Conservation (phyloP, 2,329 filamentous ascomycete species). For the Ophiostoma piceae region DNA sequence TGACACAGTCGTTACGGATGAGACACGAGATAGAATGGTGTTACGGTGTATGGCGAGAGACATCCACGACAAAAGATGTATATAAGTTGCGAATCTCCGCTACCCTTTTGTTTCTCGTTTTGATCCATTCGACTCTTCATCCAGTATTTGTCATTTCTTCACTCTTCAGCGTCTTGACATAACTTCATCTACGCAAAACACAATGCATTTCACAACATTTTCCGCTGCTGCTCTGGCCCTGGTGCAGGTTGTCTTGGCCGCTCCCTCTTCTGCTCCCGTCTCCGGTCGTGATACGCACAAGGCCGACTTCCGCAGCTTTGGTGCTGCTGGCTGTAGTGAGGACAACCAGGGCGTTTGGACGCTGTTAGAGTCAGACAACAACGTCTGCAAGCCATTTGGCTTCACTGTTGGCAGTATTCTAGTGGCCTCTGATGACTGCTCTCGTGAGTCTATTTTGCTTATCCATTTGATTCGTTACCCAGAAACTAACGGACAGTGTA, state of each 20-base stretch:
- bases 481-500: slow-evolving; percentile 1
- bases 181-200: neutral
- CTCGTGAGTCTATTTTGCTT: slow-evolving; percentile 14
- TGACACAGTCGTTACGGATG: neutral
- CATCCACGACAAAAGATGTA: neutral
- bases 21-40: neutral
- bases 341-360: slow-evolving; percentile 29
- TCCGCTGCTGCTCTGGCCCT: slow-evolving; percentile 13
- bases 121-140: neutral
- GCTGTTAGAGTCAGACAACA: slow-evolving; percentile 19
- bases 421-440: slow-evolving; percentile 21
- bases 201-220: slow-evolving; percentile 22
- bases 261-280: neutral
- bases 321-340: slow-evolving; percentile 24
- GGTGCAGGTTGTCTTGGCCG: slow-evolving; percentile 1
- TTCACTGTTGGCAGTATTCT: slow-evolving; percentile 23
- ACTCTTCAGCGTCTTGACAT: neutral
- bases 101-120: neutral
- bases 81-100: neutral
- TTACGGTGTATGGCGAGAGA: neutral
- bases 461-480: too few species aligned
- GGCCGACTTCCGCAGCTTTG: slow-evolving; percentile 27
- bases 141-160: neutral
- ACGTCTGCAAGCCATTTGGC: slow-evolving; percentile 22
- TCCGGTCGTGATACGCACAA: slow-evolving; percentile 18